Evolutionary conservation across 768 basidiomycete species (phyloP), one percentile per base, ranked within the genome.

Genomic region (Clitopilus passeckerianus): DNA sequence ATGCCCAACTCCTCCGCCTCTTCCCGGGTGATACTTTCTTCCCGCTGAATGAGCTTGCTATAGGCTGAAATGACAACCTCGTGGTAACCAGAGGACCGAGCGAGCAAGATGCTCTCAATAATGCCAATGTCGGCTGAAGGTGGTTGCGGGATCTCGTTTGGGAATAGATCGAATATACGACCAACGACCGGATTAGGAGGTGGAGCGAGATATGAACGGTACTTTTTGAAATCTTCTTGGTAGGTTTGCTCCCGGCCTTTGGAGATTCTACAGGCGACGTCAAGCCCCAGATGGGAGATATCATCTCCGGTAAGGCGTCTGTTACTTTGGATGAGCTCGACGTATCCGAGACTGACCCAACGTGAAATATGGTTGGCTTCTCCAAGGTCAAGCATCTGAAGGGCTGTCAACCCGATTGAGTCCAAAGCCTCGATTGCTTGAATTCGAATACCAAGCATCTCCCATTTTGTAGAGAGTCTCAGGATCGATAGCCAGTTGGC

Each of bases 401-500:
- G 10, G 10, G n/a, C n/a, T 12, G 12, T 41, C 37, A 41, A n/a
- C 37, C 37, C 37, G 5, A 14, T 41, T 12, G 12, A n/a, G 2
- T 41, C 37, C n/a, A 64, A 50, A 41, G 59, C 44, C 12, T 57
- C 57, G 12, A 62, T 64, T 5, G 63, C 63, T 41, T 55, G 34
- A 15, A 24, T 53, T 43, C 63, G 63, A 41, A 64, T 53, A 27
- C 61, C 59, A 5, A 62, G 53, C 61, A 64, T 64, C 44, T 15
- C 22, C 61, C 60, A 62, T 43, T 43, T 62, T 8, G 63, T 62
- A 10, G 63, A 61, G 16, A 64, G 50, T 46, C 58, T 59, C 50
- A 64, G 22, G 0, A 64, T 53, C 6, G 63, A 61, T 15, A 58
- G 46, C 63, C 63, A 64, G 43, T 61, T 61, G 34, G 52, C 15